phyloP scores from a whole-genome alignment of 352 stramenopile species.

The Poterioochromonas sp. region DNA sequence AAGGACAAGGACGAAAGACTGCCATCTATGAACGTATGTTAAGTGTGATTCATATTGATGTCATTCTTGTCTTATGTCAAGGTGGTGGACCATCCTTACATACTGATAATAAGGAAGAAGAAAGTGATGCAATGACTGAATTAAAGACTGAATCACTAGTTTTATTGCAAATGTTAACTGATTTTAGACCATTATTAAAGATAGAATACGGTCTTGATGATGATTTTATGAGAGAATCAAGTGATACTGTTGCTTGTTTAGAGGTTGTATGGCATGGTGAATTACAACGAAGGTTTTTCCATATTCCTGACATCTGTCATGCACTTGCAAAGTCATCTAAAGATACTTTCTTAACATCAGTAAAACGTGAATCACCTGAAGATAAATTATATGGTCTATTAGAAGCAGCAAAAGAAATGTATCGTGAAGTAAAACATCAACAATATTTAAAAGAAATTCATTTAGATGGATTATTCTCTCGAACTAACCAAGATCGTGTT shows the following conservation, averaged over 20 bases:
- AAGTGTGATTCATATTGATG: slow-evolving; percentile 44
- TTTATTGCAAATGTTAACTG: slow-evolving; percentile 45
- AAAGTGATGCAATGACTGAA: slow-evolving; percentile 8
- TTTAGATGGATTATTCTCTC: slow-evolving; percentile 37
- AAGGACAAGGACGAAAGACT: slow-evolving; percentile 38
- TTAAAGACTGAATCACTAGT: slow-evolving; percentile 42
- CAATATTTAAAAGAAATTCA: slow-evolving; percentile 31
- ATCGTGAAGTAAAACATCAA: slow-evolving; percentile 43
- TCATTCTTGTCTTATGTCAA: slow-evolving; percentile 26
- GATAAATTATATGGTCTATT: slow-evolving; percentile 40
- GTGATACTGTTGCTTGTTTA: slow-evolving; percentile 32
- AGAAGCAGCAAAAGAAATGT: slow-evolving; percentile 39
- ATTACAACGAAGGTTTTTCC: slow-evolving; percentile 44
- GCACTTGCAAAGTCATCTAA: slow-evolving; percentile 40
- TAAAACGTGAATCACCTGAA: slow-evolving; percentile 38
- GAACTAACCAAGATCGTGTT: slow-evolving; percentile 37
- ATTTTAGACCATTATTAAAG: slow-evolving; percentile 40
- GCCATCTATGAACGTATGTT: slow-evolving; percentile 42
- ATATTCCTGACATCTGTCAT: slow-evolving; percentile 40
- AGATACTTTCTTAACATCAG: slow-evolving; percentile 34
- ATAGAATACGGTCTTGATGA: slow-evolving; percentile 35
- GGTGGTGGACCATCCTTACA: background rate
- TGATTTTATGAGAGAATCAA: background rate
- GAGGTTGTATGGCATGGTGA: slow-evolving; percentile 43
- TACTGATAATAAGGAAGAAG: background rate